Percentiles rank a stretch among this genome's conserved stretches.
These are phyloP conservation scores for Lanzia echinophila DNA, from an alignment of 2,329 filamentous ascomycete genomes.

Conservation along the genomic window DNA sequence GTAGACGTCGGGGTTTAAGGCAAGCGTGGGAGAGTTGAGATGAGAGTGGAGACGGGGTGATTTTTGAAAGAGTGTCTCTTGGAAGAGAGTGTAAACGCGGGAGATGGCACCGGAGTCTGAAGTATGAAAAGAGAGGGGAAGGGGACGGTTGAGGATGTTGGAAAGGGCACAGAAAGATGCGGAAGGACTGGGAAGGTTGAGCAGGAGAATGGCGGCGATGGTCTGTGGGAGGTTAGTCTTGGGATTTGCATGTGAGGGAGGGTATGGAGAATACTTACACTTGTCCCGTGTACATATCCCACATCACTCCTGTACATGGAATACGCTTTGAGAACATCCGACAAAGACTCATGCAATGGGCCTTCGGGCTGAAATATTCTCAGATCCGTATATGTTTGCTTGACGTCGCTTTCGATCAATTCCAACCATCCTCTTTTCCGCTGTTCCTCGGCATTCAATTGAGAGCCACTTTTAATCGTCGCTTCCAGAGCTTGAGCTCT, in stretches of 20 bases:
- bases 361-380: slow-evolving; percentile 52
- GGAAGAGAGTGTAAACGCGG: slow-evolving; percentile 61
- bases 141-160: slow-evolving; percentile 69
- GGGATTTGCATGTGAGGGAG: neutral
- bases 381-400: slow-evolving; percentile 62
- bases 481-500: slow-evolving; percentile 57
- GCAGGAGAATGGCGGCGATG: slow-evolving; percentile 64
- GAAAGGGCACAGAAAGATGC: slow-evolving; percentile 65
- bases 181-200: slow-evolving; percentile 59
- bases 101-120: slow-evolving; percentile 61
- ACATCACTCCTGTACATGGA: slow-evolving; percentile 77
- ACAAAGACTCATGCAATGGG: slow-evolving; percentile 59
- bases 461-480: slow-evolving; percentile 26
- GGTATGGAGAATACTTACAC: slow-evolving; percentile 53
- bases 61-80: slow-evolving; percentile 60
- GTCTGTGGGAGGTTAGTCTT: slow-evolving; percentile 40
- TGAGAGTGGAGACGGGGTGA: slow-evolving; percentile 57
- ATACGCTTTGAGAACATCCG: slow-evolving; percentile 72
- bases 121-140: slow-evolving; percentile 70
- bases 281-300: slow-evolving; percentile 68
- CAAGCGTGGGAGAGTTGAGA: slow-evolving; percentile 44
- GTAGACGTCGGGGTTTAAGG: slow-evolving; percentile 44
- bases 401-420: slow-evolving; percentile 57
- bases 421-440: slow-evolving; percentile 54
- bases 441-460: slow-evolving; percentile 41